Percentiles rank a stretch among this genome's conserved stretches.
phyloP scores from a whole-genome alignment of 23 red algal species.

The Chondrus crispus region DNA sequence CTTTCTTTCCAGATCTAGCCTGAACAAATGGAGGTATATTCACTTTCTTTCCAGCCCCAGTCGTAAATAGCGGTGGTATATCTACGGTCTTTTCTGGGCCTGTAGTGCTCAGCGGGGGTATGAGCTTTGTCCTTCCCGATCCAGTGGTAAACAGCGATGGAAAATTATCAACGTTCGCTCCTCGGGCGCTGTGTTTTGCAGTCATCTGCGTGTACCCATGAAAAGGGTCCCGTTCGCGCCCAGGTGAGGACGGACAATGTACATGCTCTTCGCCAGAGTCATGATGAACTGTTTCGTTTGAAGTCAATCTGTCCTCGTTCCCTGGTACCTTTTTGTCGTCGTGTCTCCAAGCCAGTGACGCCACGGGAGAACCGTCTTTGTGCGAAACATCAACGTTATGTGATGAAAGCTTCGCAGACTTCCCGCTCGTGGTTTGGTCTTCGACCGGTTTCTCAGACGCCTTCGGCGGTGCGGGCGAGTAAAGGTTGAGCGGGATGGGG shows the following conservation, averaged over 20 bases:
- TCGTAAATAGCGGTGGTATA: not conserved
- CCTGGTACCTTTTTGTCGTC: no score
- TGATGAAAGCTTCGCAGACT: not conserved
- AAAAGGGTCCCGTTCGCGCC: not conserved
- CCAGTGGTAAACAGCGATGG: conserved; percentile 24
- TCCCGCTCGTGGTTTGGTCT: not conserved
- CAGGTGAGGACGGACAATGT: not conserved
- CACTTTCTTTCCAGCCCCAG: not conserved
- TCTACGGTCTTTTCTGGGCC: not conserved
- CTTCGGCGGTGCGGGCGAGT: not conserved
- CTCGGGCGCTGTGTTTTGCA: not conserved
- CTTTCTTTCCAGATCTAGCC: no score
- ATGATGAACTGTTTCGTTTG: not conserved
- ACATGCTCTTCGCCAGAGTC: not conserved
- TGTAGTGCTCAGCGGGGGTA: not conserved
- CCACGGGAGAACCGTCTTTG: not conserved
- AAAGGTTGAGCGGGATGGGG: not conserved
- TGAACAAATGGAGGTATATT: not conserved
- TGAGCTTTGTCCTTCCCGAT: not conserved
- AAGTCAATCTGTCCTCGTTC: no score
- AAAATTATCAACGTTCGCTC: not conserved
- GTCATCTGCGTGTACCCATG: not conserved
- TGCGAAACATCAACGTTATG: not conserved
- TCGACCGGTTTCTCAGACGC: not conserved
- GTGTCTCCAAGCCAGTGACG: not conserved